Base-by-base conservation (phyloP, 495 filamentous ascomycete species). In the Aspergillus bertholletiae region DNA sequence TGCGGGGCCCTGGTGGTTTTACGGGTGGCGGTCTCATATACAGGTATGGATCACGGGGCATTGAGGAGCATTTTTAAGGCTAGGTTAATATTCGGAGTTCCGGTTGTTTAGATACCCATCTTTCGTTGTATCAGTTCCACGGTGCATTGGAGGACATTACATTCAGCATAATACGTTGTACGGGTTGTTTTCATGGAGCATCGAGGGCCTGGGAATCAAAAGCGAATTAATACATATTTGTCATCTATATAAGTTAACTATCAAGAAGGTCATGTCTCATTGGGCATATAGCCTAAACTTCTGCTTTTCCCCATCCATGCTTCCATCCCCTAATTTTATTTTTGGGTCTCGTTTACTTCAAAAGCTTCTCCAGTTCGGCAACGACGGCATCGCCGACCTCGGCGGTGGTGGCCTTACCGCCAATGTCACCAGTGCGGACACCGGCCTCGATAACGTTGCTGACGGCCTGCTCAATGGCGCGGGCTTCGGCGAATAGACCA, bases 381-480 rank as follows among this genome's bases (percentile, higher is more conserved):
- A 62, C 74, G 49, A 83, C 67, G 6, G 79, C 79, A 68, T 83
- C 76, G 53, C 79, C 79, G 27, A 82, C 74, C 59, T 81, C 69
- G 32, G 54, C 68, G 48, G 80, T 82, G 40, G 70, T 70, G 20
- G 79, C 70, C 53, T 74, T 75, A 41, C 80, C 80, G 44, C 80
- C 80, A 46, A 84, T 77, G 56, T 84, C 80, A 45, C 74, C 73
- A 3, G 80, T 84, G 50, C 75, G 68, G 9, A 81, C 66, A 49
- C 80, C 80, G 45, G 74, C 69, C 56, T 76, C 77, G 53, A 80
- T 73, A 18, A 80, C 76, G 40, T 75, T 79, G 63, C 69, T 68
- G 20, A 84, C 76, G 11, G 80, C 80, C 54, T 72, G 64, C 64
- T 81, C 78, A 54, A 84, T 72, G 49, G 74, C 63, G 56, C 75